Evolutionary conservation across 2,329 filamentous ascomycete species (phyloP), one percentile per base, ranked within the genome.

Genomic region (Aspergillus alliaceus): DNA sequence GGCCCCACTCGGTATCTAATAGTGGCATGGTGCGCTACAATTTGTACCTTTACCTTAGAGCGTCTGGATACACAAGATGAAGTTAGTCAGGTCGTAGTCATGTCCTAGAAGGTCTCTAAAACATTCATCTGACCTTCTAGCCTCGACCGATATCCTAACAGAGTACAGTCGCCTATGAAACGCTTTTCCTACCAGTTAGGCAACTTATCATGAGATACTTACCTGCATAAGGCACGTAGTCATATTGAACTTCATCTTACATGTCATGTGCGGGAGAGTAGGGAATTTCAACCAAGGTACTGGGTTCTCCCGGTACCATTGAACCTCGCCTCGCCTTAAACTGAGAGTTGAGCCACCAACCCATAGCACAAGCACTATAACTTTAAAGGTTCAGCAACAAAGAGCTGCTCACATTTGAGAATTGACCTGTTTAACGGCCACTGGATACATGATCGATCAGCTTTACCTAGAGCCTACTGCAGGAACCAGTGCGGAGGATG

Each of bases 401-500:
- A 34, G 44, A 32, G 46, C 46, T 48, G 31, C 50, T 54, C 58
- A 58, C 48, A 53, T 59, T 62, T 57, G 53, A 35, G 49, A 61
- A 62, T 57, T 54, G 61, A 60, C 63, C 54, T 66, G 61, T 66
- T 61, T 56, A 61, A 64, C 57, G 54, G 44, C 46, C 35, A 53
- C 34, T 60, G 48, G 61, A 32, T 48, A 48, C 44, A 48, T 48
- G 44, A 65, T 57, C 62, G 61, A 61, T 62, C 63, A 64, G 58
- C 57, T 60, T 53, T 59, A 62, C 52, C 61, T 65, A 64, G 27
- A 68, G 69, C 61, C 69, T 73, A 72, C 71, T 73, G 71, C 71
- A 73, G 71, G 70, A 71, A 72, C 71, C 59, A 56, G 62, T 64
- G 66, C 64, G 65, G 68, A 67, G 64, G 64, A 59, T 63, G 53